A percentile compares a stretch with the other conserved stretches of the same genome.
Conservation (phyloP, 495 filamentous ascomycete genomes). For the Aspergillus funiculosus region DNA sequence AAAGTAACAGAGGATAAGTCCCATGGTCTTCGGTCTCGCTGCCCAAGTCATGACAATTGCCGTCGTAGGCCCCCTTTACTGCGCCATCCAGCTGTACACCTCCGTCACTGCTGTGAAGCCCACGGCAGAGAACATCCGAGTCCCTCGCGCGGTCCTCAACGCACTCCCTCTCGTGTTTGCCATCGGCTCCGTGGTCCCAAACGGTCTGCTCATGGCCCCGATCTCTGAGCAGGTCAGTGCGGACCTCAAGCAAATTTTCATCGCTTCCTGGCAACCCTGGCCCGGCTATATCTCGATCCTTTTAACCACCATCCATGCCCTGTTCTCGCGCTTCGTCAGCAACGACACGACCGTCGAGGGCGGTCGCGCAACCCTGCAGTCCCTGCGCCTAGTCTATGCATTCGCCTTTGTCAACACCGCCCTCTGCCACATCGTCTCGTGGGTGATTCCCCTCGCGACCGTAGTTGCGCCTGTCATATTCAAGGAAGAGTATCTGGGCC, state of each 20-base stretch:
- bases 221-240: slow-evolving; percentile 37
- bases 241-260: slow-evolving; percentile 50
- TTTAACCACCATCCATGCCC: slow-evolving; percentile 25
- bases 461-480: slow-evolving; percentile 35
- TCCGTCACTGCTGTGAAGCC: slow-evolving; percentile 45
- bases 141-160: slow-evolving; percentile 42
- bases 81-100: slow-evolving; percentile 47
- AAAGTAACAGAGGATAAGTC: too few species aligned
- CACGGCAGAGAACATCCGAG: slow-evolving; percentile 42
- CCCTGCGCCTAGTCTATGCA: slow-evolving; percentile 50
- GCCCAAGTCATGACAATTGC: slow-evolving; percentile 52
- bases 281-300: slow-evolving; percentile 45
- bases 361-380: slow-evolving; percentile 33
- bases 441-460: slow-evolving; percentile 40
- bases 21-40: slow-evolving; percentile 45
- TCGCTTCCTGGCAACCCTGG: slow-evolving; percentile 57
- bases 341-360: slow-evolving; percentile 20
- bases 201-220: slow-evolving; percentile 47
- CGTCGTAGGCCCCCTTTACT: slow-evolving; percentile 48
- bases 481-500: slow-evolving; percentile 19
- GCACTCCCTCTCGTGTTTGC: slow-evolving; percentile 44
- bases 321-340: slow-evolving; percentile 32
- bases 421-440: slow-evolving; percentile 43
- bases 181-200: slow-evolving; percentile 48
- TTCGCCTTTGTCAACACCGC: slow-evolving; percentile 45